A percentile compares a stretch with the other conserved stretches of the same genome.
Evolutionary conservation across 805 yeast genomes (phyloP).

Genomic region (Babjeviella inositovora): DNA sequence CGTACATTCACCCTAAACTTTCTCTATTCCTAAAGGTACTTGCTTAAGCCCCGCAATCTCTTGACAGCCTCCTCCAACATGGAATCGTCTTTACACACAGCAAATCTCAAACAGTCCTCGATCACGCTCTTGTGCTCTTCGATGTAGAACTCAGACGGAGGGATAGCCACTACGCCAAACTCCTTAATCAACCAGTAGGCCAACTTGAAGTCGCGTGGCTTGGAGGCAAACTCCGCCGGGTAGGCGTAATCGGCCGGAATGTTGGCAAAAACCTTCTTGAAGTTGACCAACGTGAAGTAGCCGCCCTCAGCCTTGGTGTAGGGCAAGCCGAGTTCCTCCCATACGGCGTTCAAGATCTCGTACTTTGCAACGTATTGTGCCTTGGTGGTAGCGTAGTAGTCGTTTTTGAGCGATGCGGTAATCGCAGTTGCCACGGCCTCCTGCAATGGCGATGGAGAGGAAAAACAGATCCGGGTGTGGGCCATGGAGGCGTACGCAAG

Average conservation of each 20-base stretch:
- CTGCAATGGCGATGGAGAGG: constrained; percentile 84
- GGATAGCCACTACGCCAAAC: constrained; percentile 89
- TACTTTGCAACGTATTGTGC: constrained; percentile 57
- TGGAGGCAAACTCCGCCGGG: constrained; percentile 51
- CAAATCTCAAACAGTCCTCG: constrained; percentile 80
- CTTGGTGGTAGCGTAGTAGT: constrained; percentile 60
- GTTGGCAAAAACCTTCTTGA: constrained; percentile 63
- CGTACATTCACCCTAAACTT: no score
- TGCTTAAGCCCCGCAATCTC: constrained; percentile 53
- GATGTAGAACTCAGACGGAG: constrained; percentile 89
- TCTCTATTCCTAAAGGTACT: constrained; percentile 33
- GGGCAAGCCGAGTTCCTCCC: constrained; percentile 79
- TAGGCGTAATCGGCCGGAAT: constrained; percentile 58
- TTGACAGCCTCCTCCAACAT: constrained; percentile 70
- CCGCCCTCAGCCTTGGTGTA: constrained; percentile 91
- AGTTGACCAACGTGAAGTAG: constrained; percentile 80
- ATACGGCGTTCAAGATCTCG: constrained; percentile 53
- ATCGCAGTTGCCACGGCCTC: constrained; percentile 81
- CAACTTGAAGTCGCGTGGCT: constrained; percentile 74
- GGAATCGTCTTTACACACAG: constrained; percentile 87
- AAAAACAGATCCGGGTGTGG: constrained; percentile 87
- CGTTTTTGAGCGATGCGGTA: constrained; percentile 35
- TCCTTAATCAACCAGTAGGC: constrained; percentile 91
- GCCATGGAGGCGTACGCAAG: constrained; percentile 75
- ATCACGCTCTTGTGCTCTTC: constrained; percentile 58